Base-by-base conservation (phyloP, 1,284 basidiomycete species). In the Cryptococcus maquisensis region DNA sequence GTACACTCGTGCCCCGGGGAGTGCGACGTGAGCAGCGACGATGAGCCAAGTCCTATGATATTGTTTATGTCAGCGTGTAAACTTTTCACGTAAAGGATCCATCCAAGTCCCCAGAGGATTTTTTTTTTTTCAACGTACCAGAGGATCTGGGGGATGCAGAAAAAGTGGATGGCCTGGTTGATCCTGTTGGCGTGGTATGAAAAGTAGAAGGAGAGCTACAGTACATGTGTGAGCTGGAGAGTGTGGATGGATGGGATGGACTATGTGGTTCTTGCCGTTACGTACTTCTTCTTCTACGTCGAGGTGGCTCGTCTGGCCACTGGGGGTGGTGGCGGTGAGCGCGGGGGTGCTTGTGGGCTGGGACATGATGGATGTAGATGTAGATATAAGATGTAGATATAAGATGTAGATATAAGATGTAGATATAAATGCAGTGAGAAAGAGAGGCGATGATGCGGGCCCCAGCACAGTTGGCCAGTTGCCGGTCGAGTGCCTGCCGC, bases 191-290 rank as follows among this genome's bases (percentile, higher is more conserved):
- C 81, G 74, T 94, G 90, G 76, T 93, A 94, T 49, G 89, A 86
- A 21, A 88, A 88, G 74, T 93, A 93, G 80, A 92, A 92, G 28
- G 85, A 80, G 66, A 93, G 80, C 88, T 93, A 62, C 4, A 13
- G 21, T 20, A 26, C 3, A n/a, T 5, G 20, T 10, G 12, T 15
- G 40, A 37, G 26, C 20, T 35, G 47, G 37, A 42, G n/a, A 18
- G 12, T 51, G 4, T 13, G 5, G 13, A 36, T 21, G 40, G 20
- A n/a, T n/a, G n/a, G n/a, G n/a, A n/a, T n/a, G n/a, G n/a, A n/a
- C n/a, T 45, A 37, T 38, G 26, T 13, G 13, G 26, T 8, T 12
- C 26, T 18, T 32, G 12, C 12, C 40, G 54, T 63, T 12, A 32
- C 28, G 28, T 23, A 69, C 69, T 61, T 71, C 69, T 26, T 66